Percentiles rank a stretch among this genome's conserved stretches.
Conservation (phyloP, 1,284 basidiomycete species). For the Papiliotrema nemorosa region DNA sequence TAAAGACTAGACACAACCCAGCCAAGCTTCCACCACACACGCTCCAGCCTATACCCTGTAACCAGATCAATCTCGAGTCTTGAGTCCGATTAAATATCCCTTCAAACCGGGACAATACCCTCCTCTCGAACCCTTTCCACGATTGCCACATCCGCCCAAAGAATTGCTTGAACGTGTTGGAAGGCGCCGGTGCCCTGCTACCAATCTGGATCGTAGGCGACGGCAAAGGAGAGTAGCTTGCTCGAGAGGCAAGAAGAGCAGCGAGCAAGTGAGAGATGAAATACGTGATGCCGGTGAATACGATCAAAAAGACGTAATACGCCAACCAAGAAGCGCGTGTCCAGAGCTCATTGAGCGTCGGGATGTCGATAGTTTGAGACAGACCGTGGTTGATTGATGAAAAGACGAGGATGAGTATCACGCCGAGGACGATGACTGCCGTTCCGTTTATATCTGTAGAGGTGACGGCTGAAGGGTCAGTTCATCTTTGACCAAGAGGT, state of each 20-base stretch:
- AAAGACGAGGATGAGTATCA: conserved; percentile 50
- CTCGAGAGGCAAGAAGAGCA: conserved; percentile 38
- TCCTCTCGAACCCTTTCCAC: conserved; percentile 56
- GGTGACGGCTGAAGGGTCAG: conserved; percentile 39
- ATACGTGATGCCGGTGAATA: conserved; percentile 64
- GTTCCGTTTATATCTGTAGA: conserved; percentile 47
- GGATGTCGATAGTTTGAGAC: conserved; percentile 50
- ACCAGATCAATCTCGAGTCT: conserved; percentile 79
- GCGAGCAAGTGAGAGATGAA: conserved; percentile 51
- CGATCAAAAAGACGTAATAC: conserved; percentile 76
- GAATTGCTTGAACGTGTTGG: conserved; percentile 17
- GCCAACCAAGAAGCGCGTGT: conserved; percentile 75
- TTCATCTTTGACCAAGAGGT: neutral
- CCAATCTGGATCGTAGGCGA: conserved; percentile 22
- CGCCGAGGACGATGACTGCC: conserved; percentile 47
- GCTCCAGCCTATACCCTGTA: conserved; percentile 86
- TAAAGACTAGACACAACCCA: conserved; percentile 83
- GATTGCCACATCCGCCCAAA: conserved; percentile 10
- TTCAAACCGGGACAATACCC: conserved; percentile 64
- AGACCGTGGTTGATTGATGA: conserved; percentile 50
- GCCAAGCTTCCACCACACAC: conserved; percentile 84
- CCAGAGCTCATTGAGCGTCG: conserved; percentile 73
- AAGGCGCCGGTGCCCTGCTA: conserved; percentile 18
- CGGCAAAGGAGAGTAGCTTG: conserved; percentile 53
- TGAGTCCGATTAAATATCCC: conserved; percentile 70